Base-by-base conservation (phyloP, 106 monocot genomes). In the Triglochin maritima region DNA sequence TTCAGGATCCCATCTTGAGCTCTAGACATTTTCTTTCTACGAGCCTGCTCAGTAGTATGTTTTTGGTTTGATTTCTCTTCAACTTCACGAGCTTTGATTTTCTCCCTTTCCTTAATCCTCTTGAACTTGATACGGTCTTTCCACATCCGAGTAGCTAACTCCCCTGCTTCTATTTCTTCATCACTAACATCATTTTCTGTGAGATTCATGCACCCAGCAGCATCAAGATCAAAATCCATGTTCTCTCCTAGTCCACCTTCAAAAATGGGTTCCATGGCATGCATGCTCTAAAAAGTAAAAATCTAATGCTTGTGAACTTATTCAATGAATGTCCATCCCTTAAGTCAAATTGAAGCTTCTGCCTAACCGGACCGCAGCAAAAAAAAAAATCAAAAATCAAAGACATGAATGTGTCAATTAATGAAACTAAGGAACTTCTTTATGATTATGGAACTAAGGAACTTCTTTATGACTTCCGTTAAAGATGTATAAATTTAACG, bases 1-100 rank as follows among this genome's bases (percentile, higher is more conserved):
- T 91, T 98, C 10, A 98, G 77, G 56, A 98, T 98, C 43, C 96
- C 96, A 74, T 98, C 96, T 70, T 98, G 96, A 2, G 91, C 96
- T 70, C 96, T 71, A n/a, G 96, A 78, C 84, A 91, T 98, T 64
- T 91, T 98, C 59, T 98, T 98, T 48, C 96, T 74, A 43, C 78
- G 75, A 62, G 96, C 96, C 65, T 98, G 96, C 47, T 91, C 96
- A 7, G 96, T 91, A 6, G 81, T 56, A 1, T 66, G 82, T 69
- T 88, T 91, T 46, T 70, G 70, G 67, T 81, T 88, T 7, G 74
- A 14, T 16, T 84, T 88, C 4, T 86, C 80, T 9, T 67, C 60
- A 63, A 77, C 81, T 55, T 76, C 79, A 17, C 77, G 87, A 8
- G 44, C 67, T 5, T 62, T 77, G 60, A 88, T 70, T 69, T 77